Conservation (phyloP, 495 filamentous ascomycete genomes). For the Xylaria sp. region DNA sequence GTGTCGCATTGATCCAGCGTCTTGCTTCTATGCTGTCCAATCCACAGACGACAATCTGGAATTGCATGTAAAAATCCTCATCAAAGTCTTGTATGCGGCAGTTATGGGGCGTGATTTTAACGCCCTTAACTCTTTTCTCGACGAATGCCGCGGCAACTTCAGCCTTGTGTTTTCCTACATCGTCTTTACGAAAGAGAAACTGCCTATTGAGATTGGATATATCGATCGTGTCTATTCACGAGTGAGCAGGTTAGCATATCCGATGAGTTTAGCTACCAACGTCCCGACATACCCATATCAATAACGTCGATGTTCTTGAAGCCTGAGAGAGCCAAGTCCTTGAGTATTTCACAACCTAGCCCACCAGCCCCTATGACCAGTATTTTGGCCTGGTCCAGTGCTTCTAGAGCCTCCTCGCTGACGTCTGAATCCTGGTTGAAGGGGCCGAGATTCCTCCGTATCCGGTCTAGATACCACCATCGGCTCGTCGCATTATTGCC, state of each 20-base stretch:
- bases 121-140: slow-evolving; percentile 83
- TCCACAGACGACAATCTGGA: slow-evolving; percentile 92
- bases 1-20: slow-evolving; percentile 95
- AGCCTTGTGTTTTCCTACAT: slow-evolving; percentile 94
- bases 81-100: slow-evolving; percentile 97
- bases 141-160: slow-evolving; percentile 92
- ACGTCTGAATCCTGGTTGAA: slow-evolving; percentile 74
- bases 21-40: slow-evolving; percentile 96
- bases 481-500: slow-evolving; percentile 39
- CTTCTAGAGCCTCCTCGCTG: slow-evolving; percentile 65
- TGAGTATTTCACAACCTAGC: slow-evolving; percentile 94
- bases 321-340: slow-evolving; percentile 93
- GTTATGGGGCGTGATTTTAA: slow-evolving; percentile 91
- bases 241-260: slow-evolving; percentile 34
- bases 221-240: slow-evolving; percentile 83
- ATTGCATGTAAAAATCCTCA: slow-evolving; percentile 97
- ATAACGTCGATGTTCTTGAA: slow-evolving; percentile 99
- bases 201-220: slow-evolving; percentile 98
- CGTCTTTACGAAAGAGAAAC: slow-evolving; percentile 91
- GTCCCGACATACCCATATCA: slow-evolving; percentile 73
- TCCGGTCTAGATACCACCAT: slow-evolving; percentile 79
- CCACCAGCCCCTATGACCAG: slow-evolving; percentile 90
- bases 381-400: slow-evolving; percentile 70
- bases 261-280: slow-evolving; percentile 29
- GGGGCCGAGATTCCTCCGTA: slow-evolving; percentile 77